These are phyloP conservation scores for Pseudopyrenochaeta lycopersici DNA, from an alignment of 2,329 filamentous ascomycete genomes.

Conservation along the genomic window DNA sequence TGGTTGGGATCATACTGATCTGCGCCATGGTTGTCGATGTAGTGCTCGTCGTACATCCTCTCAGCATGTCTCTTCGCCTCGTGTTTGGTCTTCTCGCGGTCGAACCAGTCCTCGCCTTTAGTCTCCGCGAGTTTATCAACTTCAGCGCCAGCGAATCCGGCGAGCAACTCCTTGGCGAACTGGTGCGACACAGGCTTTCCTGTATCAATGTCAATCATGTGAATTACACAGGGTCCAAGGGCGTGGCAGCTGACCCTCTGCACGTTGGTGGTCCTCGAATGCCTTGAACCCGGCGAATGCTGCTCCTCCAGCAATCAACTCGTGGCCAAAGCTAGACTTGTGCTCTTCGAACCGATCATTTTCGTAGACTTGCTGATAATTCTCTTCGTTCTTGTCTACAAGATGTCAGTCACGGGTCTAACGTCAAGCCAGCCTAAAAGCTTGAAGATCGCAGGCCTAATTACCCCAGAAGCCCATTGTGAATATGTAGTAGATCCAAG, in stretches of 20 bases:
- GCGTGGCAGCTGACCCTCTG: constrained; percentile 62
- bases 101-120: constrained; percentile 60
- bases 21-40: constrained; percentile 49
- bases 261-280: constrained; percentile 78
- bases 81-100: constrained; percentile 58
- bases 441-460: background rate
- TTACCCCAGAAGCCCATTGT: constrained; percentile 58
- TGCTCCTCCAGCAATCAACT: constrained; percentile 77
- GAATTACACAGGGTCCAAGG: background rate
- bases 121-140: constrained; percentile 73
- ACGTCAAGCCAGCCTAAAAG: background rate
- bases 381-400: constrained; percentile 61
- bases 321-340: constrained; percentile 73
- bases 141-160: constrained; percentile 75
- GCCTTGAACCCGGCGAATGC: constrained; percentile 83
- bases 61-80: constrained; percentile 55
- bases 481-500: constrained; percentile 8
- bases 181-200: constrained; percentile 75
- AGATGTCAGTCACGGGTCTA: constrained; percentile 1
- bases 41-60: constrained; percentile 60
- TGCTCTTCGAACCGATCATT: constrained; percentile 58
- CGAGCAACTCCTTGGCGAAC: constrained; percentile 81
- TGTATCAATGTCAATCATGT: constrained; percentile 37
- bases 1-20: constrained; percentile 59
- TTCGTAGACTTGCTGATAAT: constrained; percentile 65